Conservation (phyloP, 1,284 basidiomycete genomes). For the Ustilago trichophora region DNA sequence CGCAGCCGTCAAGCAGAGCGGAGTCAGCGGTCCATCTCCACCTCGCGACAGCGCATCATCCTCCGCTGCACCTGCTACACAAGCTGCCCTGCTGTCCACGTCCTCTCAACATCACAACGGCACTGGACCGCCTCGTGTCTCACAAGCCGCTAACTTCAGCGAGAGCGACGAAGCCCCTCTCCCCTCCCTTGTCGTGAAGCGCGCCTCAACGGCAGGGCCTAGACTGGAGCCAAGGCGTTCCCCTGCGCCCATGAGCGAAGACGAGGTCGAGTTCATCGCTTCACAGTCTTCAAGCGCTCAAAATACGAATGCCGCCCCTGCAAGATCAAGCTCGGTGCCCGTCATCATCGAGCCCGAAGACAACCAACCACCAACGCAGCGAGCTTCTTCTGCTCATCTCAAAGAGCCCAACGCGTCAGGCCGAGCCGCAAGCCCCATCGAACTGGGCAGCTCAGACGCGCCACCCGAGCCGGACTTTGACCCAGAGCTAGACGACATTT, state of each 20-base stretch:
- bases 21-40: neutral
- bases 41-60: neutral
- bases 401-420: neutral
- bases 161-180: conserved; percentile 10
- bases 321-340: conserved; percentile 16
- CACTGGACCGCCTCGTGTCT: too few species aligned
- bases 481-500: conserved; percentile 1
- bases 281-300: neutral
- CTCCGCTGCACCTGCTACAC: too few species aligned
- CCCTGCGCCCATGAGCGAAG: conserved; percentile 7
- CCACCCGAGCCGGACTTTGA: conserved; percentile 1
- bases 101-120: too few species aligned
- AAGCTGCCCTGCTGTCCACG: neutral
- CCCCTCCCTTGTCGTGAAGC: neutral
- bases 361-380: neutral
- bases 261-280: conserved; percentile 20
- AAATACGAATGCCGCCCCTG: neutral
- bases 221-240: neutral
- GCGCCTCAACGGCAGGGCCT: neutral
- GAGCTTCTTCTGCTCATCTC: conserved; percentile 8
- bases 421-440: conserved; percentile 5
- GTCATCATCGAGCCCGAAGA: neutral
- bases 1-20: conserved; percentile 1
- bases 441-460: conserved; percentile 6
- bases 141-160: neutral